phyloP scores from a whole-genome alignment of 1,139 yeast genomes.

The Pichia kudriavzevii region DNA sequence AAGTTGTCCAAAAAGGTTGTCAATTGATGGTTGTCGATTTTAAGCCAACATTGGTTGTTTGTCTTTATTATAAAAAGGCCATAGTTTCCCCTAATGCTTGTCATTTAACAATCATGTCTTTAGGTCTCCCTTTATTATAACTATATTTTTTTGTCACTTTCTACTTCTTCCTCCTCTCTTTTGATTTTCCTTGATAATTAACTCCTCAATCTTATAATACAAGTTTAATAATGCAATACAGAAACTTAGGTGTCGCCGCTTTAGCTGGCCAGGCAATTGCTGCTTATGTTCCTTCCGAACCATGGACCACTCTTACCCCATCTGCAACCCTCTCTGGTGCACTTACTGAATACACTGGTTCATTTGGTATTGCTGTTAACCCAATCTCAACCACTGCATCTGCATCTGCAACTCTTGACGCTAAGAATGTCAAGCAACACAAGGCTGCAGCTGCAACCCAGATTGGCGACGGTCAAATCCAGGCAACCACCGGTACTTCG shows the following conservation, averaged over 20 bases:
- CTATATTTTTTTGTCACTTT: no score
- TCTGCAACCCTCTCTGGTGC: conserved; percentile 50
- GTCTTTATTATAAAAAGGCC: no score
- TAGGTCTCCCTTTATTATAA: no score
- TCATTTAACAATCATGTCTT: no score
- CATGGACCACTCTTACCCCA: conserved; percentile 71
- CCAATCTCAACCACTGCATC: conserved; percentile 38
- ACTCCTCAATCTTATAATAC: no score
- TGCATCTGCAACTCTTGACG: conserved; percentile 23
- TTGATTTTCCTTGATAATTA: no score
- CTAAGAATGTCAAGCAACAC: conserved; percentile 21
- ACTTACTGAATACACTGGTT: conserved; percentile 48
- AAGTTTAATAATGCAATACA: conserved; percentile 30
- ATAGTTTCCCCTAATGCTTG: no score
- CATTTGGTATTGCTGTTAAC: conserved; percentile 65
- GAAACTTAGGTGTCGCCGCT: conserved; percentile 26
- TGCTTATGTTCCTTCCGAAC: conserved; percentile 61
- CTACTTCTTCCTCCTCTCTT: no score
- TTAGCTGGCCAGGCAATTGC: conserved; percentile 48
- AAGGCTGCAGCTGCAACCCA: conserved; percentile 28
- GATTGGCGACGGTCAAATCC: conserved; percentile 33
- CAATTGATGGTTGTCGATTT: no score
- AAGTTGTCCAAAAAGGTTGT: no score
- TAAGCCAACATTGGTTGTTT: no score
- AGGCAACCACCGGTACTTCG: conserved; percentile 29